phyloP scores from a whole-genome alignment of 2,329 filamentous ascomycete genomes.

The Aspergillus pseudoterreus region DNA sequence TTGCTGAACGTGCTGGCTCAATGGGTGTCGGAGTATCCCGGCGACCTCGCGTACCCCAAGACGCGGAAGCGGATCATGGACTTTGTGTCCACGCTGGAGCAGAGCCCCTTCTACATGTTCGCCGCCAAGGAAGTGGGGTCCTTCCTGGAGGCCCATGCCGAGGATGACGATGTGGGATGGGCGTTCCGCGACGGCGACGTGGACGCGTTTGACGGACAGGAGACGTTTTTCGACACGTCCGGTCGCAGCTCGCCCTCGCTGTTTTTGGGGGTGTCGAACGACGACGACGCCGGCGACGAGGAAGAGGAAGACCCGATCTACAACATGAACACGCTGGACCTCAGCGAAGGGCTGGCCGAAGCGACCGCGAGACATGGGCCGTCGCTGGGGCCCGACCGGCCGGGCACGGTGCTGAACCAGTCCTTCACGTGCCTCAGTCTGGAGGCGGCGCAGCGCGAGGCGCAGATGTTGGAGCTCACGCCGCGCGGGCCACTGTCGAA shows the following conservation, averaged over 20 bases:
- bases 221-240: slow-evolving; percentile 39
- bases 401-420: slow-evolving; percentile 39
- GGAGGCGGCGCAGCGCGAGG: slow-evolving; percentile 78
- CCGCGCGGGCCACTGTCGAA: slow-evolving; percentile 72
- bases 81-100: slow-evolving; percentile 71
- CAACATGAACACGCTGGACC: slow-evolving; percentile 37
- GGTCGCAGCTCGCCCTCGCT: slow-evolving; percentile 39
- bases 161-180: slow-evolving; percentile 93
- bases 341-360: slow-evolving; percentile 37
- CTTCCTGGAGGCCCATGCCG: slow-evolving; percentile 70
- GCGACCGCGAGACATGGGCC: slow-evolving; percentile 29
- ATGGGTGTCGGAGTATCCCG: slow-evolving; percentile 87
- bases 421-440: slow-evolving; percentile 39
- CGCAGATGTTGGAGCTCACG: slow-evolving; percentile 66
- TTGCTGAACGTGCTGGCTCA: slow-evolving; percentile 80
- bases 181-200: slow-evolving; percentile 71
- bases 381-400: slow-evolving; percentile 37
- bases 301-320: slow-evolving; percentile 36
- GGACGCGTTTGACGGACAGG: slow-evolving; percentile 40
- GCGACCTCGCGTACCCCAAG: slow-evolving; percentile 78
- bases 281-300: slow-evolving; percentile 24
- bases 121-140: slow-evolving; percentile 80
- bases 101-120: slow-evolving; percentile 75
- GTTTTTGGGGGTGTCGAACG: slow-evolving; percentile 23
- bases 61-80: slow-evolving; percentile 69